Evolutionary conservation across 2,329 filamentous ascomycete genomes (phyloP).

Genomic region (Phialophora tarda): DNA sequence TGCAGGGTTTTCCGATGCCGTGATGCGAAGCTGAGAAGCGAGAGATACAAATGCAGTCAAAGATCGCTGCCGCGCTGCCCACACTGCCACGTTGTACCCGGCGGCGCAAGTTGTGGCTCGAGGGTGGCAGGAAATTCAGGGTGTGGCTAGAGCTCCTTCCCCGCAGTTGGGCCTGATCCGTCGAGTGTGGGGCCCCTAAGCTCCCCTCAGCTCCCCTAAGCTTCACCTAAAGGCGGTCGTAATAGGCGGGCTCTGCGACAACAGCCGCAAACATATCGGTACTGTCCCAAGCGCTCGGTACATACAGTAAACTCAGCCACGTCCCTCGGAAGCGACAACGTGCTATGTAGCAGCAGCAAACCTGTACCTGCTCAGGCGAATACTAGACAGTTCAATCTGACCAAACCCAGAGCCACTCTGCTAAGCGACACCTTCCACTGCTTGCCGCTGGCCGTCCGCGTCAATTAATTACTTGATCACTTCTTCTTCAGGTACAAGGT

Average conservation of each 20-base stretch:
- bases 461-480: slow-evolving; percentile 4
- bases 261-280: background rate
- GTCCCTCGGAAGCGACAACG: background rate
- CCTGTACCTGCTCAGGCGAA: background rate
- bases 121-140: background rate
- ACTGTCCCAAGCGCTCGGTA: background rate
- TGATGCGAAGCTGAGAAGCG: background rate
- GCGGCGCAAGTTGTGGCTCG: background rate
- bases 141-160: background rate
- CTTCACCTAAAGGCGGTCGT: background rate
- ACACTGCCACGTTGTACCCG: background rate
- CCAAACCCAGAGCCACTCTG: background rate
- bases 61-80: background rate
- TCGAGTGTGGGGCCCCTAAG: background rate
- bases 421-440: background rate
- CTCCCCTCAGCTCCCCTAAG: background rate
- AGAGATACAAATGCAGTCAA: background rate
- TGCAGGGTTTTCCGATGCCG: background rate
- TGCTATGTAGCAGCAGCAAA: background rate
- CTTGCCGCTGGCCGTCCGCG: background rate
- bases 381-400: background rate
- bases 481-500: slow-evolving; percentile 36
- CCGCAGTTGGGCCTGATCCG: background rate
- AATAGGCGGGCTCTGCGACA: background rate
- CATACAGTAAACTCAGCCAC: background rate